A percentile compares a stretch with the other conserved stretches of the same genome.
These are phyloP conservation scores for Neolentinus lepideus DNA, from an alignment of 1,284 basidiomycete species.

Conservation along the genomic window DNA sequence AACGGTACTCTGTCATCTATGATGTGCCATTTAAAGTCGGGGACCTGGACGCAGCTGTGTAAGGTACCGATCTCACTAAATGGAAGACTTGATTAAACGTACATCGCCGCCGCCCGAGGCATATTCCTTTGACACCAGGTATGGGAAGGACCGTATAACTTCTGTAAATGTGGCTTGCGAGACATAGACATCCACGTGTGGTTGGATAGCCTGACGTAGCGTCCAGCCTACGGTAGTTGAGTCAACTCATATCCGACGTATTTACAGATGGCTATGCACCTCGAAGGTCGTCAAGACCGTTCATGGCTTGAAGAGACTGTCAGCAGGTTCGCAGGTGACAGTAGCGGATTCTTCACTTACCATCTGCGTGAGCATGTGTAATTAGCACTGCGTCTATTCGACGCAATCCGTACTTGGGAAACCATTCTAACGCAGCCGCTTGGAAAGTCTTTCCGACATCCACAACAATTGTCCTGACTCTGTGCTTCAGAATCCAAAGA, in stretches of 20 bases:
- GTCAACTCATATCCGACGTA: constrained; percentile 7
- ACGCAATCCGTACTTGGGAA: constrained; percentile 67
- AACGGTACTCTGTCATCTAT: constrained; percentile 60
- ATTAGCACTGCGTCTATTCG: constrained; percentile 74
- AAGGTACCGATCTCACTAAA: constrained; percentile 1
- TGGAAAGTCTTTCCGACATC: constrained; percentile 81
- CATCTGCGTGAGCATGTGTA: constrained; percentile 76
- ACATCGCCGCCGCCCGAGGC: constrained; percentile 78
- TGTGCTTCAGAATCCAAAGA: not conserved
- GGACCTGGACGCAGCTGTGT: constrained; percentile 39
- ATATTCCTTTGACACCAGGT: constrained; percentile 66
- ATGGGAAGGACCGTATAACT: constrained; percentile 67
- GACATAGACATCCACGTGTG: constrained; percentile 67
- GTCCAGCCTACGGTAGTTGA: constrained; percentile 57
- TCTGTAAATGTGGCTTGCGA: constrained; percentile 58
- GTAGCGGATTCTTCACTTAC: constrained; percentile 29
- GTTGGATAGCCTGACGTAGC: constrained; percentile 55
- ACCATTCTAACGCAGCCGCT: constrained; percentile 71
- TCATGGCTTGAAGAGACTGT: constrained; percentile 50
- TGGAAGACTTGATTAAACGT: constrained; percentile 16
- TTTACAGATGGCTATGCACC: constrained; percentile 31
- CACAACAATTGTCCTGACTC: constrained; percentile 59
- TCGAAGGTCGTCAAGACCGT: constrained; percentile 77
- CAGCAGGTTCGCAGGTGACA: constrained; percentile 1
- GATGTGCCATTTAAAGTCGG: constrained; percentile 75